phyloP scores from a whole-genome alignment of 257 asterid genomes.

The Solanum pennellii region DNA sequence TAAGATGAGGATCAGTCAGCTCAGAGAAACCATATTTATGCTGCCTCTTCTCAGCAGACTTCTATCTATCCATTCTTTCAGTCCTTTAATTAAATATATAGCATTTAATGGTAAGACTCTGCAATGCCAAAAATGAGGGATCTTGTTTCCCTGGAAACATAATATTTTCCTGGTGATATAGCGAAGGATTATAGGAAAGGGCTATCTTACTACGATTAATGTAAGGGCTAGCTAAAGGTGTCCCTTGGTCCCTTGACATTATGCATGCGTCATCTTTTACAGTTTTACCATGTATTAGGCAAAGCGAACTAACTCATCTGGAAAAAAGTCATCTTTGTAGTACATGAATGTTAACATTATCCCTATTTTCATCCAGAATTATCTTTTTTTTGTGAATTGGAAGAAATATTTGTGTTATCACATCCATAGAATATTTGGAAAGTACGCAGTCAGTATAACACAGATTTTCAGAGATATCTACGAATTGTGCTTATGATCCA shows the following conservation, averaged over 20 bases:
- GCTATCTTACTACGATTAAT: neutral
- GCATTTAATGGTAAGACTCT: neutral
- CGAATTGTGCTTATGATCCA: neutral
- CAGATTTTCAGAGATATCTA: neutral
- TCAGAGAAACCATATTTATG: neutral
- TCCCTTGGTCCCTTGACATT: neutral
- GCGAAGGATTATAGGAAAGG: neutral
- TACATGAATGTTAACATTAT: neutral
- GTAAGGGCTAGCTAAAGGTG: neutral
- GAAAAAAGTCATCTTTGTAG: neutral
- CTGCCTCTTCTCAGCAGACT: neutral
- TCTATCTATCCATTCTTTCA: neutral
- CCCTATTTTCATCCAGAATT: neutral
- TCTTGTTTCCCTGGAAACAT: neutral
- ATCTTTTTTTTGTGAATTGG: neutral
- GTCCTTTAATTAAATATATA: neutral
- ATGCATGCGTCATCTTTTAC: neutral
- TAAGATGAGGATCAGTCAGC: neutral
- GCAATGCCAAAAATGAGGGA: neutral
- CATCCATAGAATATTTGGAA: neutral
- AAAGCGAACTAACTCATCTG: neutral
- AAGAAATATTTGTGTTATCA: neutral
- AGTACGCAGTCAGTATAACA: neutral
- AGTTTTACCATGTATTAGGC: neutral
- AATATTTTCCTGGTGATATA: neutral